phyloP scores from a whole-genome alignment of 768 basidiomycete genomes.

The Auricularia cornea region DNA sequence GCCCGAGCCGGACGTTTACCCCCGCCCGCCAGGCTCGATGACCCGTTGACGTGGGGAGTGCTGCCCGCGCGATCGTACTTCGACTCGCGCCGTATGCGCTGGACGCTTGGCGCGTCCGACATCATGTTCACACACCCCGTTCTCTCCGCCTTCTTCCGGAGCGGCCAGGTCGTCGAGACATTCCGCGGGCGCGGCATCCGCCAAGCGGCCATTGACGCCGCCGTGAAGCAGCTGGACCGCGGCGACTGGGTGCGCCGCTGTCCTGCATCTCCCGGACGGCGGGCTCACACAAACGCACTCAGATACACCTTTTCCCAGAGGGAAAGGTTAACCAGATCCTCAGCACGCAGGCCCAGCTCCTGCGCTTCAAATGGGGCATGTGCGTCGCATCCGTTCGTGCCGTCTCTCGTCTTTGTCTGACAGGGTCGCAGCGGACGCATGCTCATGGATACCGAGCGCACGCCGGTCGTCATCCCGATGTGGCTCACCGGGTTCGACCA shows the following conservation, averaged over 20 bases:
- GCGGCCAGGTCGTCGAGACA: slow-evolving; percentile 89
- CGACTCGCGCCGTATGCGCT: slow-evolving; percentile 51
- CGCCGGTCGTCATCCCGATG: slow-evolving; percentile 82
- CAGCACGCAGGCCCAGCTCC: slow-evolving; percentile 31
- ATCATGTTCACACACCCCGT: slow-evolving; percentile 90
- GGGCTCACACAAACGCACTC: not conserved
- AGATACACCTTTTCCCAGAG: slow-evolving; percentile 90
- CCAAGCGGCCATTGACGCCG: slow-evolving; percentile 78
- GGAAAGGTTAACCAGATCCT: slow-evolving; percentile 71
- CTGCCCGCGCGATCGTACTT: slow-evolving; percentile 60
- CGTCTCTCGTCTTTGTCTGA: not conserved
- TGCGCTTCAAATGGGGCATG: slow-evolving; percentile 94
- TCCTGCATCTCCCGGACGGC: not conserved
- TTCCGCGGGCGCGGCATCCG: slow-evolving; percentile 84
- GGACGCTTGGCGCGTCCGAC: slow-evolving; percentile 89
- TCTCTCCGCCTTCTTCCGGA: slow-evolving; percentile 76
- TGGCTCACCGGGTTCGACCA: slow-evolving; percentile 90
- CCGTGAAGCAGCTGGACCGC: slow-evolving; percentile 67
- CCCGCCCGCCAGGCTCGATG: slow-evolving; percentile 57
- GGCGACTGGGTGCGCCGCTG: slow-evolving; percentile 77
- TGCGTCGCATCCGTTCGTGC: slow-evolving; percentile 35
- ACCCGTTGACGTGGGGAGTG: slow-evolving; percentile 81
- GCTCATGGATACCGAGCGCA: slow-evolving; percentile 55
- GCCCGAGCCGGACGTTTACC: slow-evolving; percentile 4
- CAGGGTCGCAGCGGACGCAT: slow-evolving; percentile 58